Percentiles rank a stretch among this genome's conserved stretches.
phyloP scores from a whole-genome alignment of 75 land plant genomes.

The Picea glauca region DNA sequence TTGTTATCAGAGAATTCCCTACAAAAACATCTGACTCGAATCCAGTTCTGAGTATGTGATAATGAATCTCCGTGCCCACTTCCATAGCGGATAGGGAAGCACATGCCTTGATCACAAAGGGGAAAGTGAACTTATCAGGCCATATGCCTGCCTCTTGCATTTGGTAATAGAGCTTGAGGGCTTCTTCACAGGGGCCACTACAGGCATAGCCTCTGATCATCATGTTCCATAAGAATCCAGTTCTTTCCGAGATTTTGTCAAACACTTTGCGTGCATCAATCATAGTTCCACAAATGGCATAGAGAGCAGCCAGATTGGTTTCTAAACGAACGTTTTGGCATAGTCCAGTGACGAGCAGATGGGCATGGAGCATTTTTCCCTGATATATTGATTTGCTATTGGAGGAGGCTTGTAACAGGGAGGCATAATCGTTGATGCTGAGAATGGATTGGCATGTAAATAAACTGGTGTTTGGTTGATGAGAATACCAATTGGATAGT shows the following conservation, averaged over 20 bases:
- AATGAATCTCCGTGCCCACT: slow-evolving; percentile 48
- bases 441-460: too few species aligned
- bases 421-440: not conserved
- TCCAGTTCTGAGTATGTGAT: slow-evolving; percentile 19
- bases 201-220: slow-evolving; percentile 61
- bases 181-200: slow-evolving; percentile 42
- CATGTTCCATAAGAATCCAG: slow-evolving; percentile 53
- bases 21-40: slow-evolving; percentile 51
- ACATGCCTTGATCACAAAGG: slow-evolving; percentile 61
- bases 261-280: slow-evolving; percentile 41
- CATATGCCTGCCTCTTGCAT: slow-evolving; percentile 30
- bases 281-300: slow-evolving; percentile 28
- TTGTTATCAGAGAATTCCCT: slow-evolving; percentile 47
- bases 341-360: slow-evolving; percentile 15
- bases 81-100: slow-evolving; percentile 25
- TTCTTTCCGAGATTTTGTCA: slow-evolving; percentile 36
- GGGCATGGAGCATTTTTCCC: slow-evolving; percentile 43
- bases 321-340: slow-evolving; percentile 12
- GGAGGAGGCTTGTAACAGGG: slow-evolving; percentile 29
- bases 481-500: not conserved
- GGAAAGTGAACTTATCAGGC: slow-evolving; percentile 57
- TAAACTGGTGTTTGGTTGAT: not conserved
- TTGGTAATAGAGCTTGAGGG: slow-evolving; percentile 31
- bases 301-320: slow-evolving; percentile 46
- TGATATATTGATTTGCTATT: slow-evolving; percentile 15